Evolutionary conservation across 2,329 filamentous ascomycete genomes (phyloP), one percentile per base, ranked within the genome.

Genomic region (Hirsutella thompsonii): DNA sequence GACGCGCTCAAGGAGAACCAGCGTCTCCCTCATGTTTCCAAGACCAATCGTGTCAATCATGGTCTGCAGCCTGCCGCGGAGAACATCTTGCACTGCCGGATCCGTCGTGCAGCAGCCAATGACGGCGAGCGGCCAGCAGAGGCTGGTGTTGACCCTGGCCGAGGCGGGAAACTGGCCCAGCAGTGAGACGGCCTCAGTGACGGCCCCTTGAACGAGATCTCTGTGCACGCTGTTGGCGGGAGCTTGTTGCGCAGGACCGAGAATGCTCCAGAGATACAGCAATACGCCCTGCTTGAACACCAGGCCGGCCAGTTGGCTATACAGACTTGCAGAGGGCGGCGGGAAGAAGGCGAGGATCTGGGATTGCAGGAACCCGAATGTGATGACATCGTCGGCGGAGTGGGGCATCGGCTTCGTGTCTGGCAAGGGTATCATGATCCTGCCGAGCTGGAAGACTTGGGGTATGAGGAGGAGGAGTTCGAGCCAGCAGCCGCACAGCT

Each of bases 221-320:
- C 42, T 42, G 23, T 55, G 55, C 2, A 52, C 46, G 9, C 43
- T 47, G 16, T 42, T 45, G 16, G 46, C 44, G 2, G 34, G 36
- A 5, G 48, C 37, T 19, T 52, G 48, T 2, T 53, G 48, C n/a
- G 56, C 51, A 14, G 52, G 52, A 11, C 54, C 58, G 10, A 61
- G 46, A 13, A 61, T 55, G 8, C 45, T 59, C 55, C 55, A 60
- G 2, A 69, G 56, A 34, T 69, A 69, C 1, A 69, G 49, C 0
- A 68, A 47, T 23, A 65, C 57, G 0, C 64, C 64, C 39, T 68
- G 62, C 43, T 68, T 66, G 44, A 65, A 69, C 5, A 69, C 59
- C 3, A 59, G 45, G 0, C 64, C 66, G 0, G 63, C 64, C 0
- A 67, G 49, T 8, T 58, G 58, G 2, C 64, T 59, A 40, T 66